Percentiles rank a stretch among this genome's conserved stretches.
phyloP scores from a whole-genome alignment of 306 rosid genomes.

The Sechiopsis laciniata region DNA sequence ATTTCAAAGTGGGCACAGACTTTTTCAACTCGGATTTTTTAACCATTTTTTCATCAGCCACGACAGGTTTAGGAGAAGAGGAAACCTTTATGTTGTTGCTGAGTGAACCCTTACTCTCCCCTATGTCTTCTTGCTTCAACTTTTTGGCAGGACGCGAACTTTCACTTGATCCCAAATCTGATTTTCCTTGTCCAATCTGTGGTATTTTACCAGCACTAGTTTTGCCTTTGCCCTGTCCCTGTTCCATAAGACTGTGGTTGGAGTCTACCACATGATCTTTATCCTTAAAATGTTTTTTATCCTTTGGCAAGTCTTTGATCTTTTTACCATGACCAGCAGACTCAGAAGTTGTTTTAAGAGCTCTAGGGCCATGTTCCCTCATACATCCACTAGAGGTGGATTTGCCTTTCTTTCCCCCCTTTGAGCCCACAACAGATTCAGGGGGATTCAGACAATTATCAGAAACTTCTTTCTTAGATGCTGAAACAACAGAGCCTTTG shows the following conservation, averaged over 20 bases:
- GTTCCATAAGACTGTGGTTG: constrained; percentile 33
- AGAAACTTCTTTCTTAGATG: constrained; percentile 36
- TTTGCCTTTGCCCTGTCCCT: constrained; percentile 34
- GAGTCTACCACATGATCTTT: constrained; percentile 30
- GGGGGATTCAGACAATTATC: constrained; percentile 30
- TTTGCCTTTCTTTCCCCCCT: constrained; percentile 44
- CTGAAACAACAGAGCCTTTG: constrained; percentile 32
- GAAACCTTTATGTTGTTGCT: constrained; percentile 39
- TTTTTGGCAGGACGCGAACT: constrained; percentile 50
- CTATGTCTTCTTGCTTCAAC: constrained; percentile 42
- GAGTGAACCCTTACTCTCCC: constrained; percentile 35
- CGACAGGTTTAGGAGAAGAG: constrained; percentile 38
- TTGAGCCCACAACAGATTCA: constrained; percentile 41
- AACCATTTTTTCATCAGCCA: constrained; percentile 39
- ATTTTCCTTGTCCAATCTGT: constrained; percentile 42
- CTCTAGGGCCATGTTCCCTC: constrained; percentile 33
- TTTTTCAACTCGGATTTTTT: constrained; percentile 43
- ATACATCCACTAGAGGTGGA: constrained; percentile 32
- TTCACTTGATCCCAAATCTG: constrained; percentile 45
- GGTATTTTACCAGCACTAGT: constrained; percentile 39
- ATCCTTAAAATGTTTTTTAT: constrained; percentile 35
- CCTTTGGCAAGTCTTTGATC: constrained; percentile 37
- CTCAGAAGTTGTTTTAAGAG: constrained; percentile 37
- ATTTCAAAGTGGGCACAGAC: constrained; percentile 42
- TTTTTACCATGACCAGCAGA: constrained; percentile 37